Percentiles rank a stretch among this genome's conserved stretches.
Evolutionary conservation across 345 rosid genomes (phyloP).

Genomic region (Nasturtium officinale): DNA sequence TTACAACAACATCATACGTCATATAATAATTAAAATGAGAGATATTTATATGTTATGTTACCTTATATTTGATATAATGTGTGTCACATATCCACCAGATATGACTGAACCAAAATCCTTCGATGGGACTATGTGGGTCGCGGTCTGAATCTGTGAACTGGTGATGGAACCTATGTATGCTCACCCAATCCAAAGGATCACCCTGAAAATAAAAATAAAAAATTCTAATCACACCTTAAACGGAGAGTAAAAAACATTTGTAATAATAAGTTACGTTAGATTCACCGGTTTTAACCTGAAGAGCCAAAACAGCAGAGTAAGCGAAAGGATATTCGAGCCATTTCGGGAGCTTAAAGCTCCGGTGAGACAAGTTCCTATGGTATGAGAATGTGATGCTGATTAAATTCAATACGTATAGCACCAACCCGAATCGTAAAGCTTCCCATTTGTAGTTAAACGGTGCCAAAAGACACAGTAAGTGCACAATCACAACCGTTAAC

Average conservation of each 20-base stretch:
- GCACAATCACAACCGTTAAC: constrained; percentile 49
- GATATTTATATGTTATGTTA: constrained; percentile 7
- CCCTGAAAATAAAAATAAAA: constrained; percentile 40
- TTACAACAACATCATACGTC: neutral
- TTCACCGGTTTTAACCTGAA: constrained; percentile 56
- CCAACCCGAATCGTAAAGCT: constrained; percentile 63
- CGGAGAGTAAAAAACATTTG: neutral
- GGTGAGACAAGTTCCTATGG: constrained; percentile 70
- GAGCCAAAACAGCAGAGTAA: constrained; percentile 66
- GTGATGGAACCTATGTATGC: constrained; percentile 89
- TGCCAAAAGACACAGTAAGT: constrained; percentile 61
- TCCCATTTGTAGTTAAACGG: constrained; percentile 69
- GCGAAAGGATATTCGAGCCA: constrained; percentile 88
- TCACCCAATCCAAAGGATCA: constrained; percentile 85
- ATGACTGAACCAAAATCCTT: constrained; percentile 91
- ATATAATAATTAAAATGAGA: neutral
- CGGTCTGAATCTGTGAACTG: constrained; percentile 76
- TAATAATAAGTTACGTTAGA: neutral
- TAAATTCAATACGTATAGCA: constrained; percentile 43
- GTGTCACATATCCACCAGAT: constrained; percentile 75
- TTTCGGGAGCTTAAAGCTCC: constrained; percentile 76
- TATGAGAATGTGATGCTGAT: constrained; percentile 72
- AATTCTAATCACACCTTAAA: too few species aligned
- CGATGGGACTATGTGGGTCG: constrained; percentile 87
- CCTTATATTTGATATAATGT: constrained; percentile 53